Percentiles rank a stretch among this genome's conserved stretches.
phyloP scores from a whole-genome alignment of 345 rosid species.

The Ailanthus altissimus region DNA sequence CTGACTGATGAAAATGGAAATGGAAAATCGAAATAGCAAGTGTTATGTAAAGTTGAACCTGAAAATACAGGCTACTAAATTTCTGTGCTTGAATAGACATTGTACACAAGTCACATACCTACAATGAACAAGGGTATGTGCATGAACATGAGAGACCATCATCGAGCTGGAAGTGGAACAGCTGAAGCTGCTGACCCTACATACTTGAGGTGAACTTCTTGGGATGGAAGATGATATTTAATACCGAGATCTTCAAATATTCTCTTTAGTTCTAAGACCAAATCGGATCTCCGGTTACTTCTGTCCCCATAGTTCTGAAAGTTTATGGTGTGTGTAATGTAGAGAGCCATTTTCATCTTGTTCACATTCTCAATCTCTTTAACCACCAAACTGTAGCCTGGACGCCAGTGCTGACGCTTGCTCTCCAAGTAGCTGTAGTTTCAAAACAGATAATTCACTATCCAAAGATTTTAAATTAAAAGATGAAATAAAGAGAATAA shows the following conservation, averaged over 20 bases:
- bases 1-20: too few species aligned
- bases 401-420: conserved; percentile 65
- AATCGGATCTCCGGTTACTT: conserved; percentile 58
- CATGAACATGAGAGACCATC: not conserved
- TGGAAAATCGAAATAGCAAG: too few species aligned
- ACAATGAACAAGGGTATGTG: too few species aligned
- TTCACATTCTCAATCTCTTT: conserved; percentile 72
- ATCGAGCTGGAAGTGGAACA: conserved; percentile 20
- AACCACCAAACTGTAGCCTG: conserved; percentile 49
- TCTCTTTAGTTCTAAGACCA: conserved; percentile 53
- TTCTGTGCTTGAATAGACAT: too few species aligned
- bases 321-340: conserved; percentile 62
- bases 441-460: not conserved
- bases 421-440: conserved; percentile 63
- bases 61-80: too few species aligned
- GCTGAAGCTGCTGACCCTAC: conserved; percentile 26
- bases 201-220: conserved; percentile 48
- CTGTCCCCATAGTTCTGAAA: conserved; percentile 61
- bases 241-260: conserved; percentile 59
- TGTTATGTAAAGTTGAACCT: too few species aligned
- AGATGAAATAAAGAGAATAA: not conserved
- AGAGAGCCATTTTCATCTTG: conserved; percentile 69
- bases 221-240: conserved; percentile 64
- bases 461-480: not conserved
- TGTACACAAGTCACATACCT: too few species aligned